Conservation (phyloP, 352 stramenopile genomes). For the Globisporangium irregulare region DNA sequence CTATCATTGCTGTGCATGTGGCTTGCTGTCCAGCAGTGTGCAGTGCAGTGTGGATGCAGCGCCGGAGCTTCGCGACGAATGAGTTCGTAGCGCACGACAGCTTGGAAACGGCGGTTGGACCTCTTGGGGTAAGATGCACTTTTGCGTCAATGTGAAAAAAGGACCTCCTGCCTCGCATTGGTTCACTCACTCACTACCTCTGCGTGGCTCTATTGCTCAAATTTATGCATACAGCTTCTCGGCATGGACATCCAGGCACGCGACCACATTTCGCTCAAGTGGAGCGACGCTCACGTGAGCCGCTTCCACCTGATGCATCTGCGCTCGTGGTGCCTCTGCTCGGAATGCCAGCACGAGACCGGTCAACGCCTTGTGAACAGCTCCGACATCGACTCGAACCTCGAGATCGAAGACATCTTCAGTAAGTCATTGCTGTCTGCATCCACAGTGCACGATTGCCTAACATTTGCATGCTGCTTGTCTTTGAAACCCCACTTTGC, state of each 20-base stretch:
- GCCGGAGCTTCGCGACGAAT: conserved; percentile 26
- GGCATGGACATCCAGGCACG: conserved; percentile 67
- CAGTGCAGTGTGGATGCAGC: neutral
- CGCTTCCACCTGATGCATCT: conserved; percentile 77
- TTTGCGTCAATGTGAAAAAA: neutral
- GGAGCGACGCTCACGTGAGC: conserved; percentile 65
- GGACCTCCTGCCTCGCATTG: neutral
- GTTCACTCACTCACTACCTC: neutral
- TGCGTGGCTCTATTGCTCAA: neutral
- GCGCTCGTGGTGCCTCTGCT: conserved; percentile 72
- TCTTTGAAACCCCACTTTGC: neutral
- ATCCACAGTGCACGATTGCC: neutral
- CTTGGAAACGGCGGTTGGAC: neutral
- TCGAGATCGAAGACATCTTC: conserved; percentile 75
- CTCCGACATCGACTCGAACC: conserved; percentile 46
- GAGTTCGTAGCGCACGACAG: conserved; percentile 19
- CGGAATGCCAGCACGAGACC: conserved; percentile 66
- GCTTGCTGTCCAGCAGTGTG: neutral
- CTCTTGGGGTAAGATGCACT: conserved; percentile 10
- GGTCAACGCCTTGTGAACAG: conserved; percentile 81
- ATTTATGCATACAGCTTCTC: conserved; percentile 35
- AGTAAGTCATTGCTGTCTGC: conserved; percentile 30
- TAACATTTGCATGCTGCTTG: neutral
- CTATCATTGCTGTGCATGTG: neutral
- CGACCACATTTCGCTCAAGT: conserved; percentile 76